Conservation (phyloP, 2,329 filamentous ascomycete species). For the Apiospora rasikravindrae region DNA sequence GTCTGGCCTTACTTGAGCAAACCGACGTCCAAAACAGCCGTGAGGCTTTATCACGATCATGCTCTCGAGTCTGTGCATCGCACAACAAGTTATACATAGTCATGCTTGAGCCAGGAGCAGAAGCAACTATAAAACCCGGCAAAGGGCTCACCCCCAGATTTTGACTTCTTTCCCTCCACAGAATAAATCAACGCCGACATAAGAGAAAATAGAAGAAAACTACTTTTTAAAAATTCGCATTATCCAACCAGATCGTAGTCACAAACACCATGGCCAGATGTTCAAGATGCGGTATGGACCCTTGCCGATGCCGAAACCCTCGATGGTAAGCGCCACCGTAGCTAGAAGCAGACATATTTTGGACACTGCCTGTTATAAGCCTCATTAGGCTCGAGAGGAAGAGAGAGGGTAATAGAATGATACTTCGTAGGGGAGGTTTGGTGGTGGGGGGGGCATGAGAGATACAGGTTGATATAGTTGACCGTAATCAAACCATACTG, state of each 20-base stretch:
- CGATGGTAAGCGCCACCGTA: neutral
- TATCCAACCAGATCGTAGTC: neutral
- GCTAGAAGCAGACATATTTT: too few species aligned
- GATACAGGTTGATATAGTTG: too few species aligned
- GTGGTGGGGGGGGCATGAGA: too few species aligned
- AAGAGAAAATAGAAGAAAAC: neutral
- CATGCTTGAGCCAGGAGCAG: neutral
- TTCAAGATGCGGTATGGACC: neutral
- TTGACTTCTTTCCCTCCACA: neutral
- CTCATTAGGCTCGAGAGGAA: neutral
- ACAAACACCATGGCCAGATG: neutral
- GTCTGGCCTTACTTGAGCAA: neutral
- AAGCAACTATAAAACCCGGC: neutral
- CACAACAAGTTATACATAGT: neutral
- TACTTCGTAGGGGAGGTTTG: too few species aligned
- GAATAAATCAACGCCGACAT: neutral
- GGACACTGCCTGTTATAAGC: neutral
- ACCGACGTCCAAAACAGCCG: neutral
- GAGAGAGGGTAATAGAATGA: too few species aligned
- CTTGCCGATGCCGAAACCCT: neutral
- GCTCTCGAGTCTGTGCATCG: neutral
- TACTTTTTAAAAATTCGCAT: neutral
- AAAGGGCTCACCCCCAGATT: neutral
- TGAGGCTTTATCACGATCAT: neutral
- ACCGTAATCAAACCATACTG: too few species aligned